Base-by-base conservation (phyloP, 176 grass and related monocot species). In the Oryza coarctata region DNA sequence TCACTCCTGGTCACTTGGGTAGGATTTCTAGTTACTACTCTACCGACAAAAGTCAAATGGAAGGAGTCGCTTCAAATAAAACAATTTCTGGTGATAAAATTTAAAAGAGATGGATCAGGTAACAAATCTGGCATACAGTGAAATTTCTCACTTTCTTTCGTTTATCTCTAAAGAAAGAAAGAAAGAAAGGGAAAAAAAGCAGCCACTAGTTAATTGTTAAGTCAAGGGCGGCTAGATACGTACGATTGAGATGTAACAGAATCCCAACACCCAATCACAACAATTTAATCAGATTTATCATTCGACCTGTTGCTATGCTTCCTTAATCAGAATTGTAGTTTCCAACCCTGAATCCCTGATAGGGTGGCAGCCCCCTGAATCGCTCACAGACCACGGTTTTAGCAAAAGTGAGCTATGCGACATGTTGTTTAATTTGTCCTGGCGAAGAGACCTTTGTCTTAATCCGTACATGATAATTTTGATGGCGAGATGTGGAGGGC, bases 401-500 rank as follows among this genome's bases (percentile, higher is more conserved):
- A 60, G 66, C 79, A 17, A 71, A 71, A 71, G 49, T 26, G 47
- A 80, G 5, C 40, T 43, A 43, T 6, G 9, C 25, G 55, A 64
- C 80, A 17, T 12, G 23, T 40, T 65, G 50, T 33, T 60, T n/a
- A 60, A 25, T 26, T 29, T 50, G 30, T 67, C 33, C 11, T 14
- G 32, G 13, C 78, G n/a, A 9, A 12, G 32, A 23, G n/a, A 27
- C 33, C 23, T 40, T n/a, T 61, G 47, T 22, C 9, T 22, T 36
- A 18, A 7, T 17, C 22, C 70, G 40, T 66, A 75, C 62, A 75
- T 25, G 28, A 66, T 55, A 50, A 18, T 57, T 57, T 67, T 76
- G 61, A 68, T 76, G 45, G 63, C 73, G 18, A 60, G 82, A 84
- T 8, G 57, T 69, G 1, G 73, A 84, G 73, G 32, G 47, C 82